Base-by-base conservation (phyloP, 306 rosid species). In the Castanopsis chinensis region DNA sequence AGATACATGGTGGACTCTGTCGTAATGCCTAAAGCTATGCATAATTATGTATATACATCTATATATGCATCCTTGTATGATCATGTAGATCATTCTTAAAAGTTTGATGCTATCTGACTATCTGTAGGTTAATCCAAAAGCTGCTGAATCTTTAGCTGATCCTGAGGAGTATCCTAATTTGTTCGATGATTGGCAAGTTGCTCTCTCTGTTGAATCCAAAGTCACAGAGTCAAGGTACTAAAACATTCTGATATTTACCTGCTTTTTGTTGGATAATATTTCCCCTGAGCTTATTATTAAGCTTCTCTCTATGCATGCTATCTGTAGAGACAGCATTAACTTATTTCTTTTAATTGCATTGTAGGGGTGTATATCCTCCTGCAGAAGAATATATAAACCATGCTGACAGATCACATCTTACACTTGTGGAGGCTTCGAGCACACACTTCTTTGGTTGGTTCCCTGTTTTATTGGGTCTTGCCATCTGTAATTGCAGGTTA, bases 101-200 rank as follows among this genome's bases (percentile, higher is more conserved):
- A 71, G 67, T 82, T 80, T 77, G 69, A 49, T 79, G 43, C 33
- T 65, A 79, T 72, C 53, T 64, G 56, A 41, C 33, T 65, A 79
- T 72, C 49, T 64, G 59, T 81, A 96, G 99, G 96, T 93, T 84
- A 96, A 88, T 88, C 86, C 97, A 9, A 96, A 93, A 85, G 99
- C 99, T 71, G 99, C 99, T 0, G 98, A 93, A 76, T 90, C 98
- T 76, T 87, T 96, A 87, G 99, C 98, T 87, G 96, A 93, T 88
- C 99, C 99, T 14, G 97, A 90, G 85, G 96, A 96, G 89, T 96
- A 96, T 87, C 90, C 99, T 59, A 96, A 96, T 84, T 78, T 96
- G 84, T 96, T 96, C 28, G 97, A 93, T 43, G 97, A 93, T 78
- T 96, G 98, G 98, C 99, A 96, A 90, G 88, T 96, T 86, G 97